Evolutionary conservation across 257 asterid species (phyloP), one percentile per base, ranked within the genome.

Genomic region (Solanum neorickii): DNA sequence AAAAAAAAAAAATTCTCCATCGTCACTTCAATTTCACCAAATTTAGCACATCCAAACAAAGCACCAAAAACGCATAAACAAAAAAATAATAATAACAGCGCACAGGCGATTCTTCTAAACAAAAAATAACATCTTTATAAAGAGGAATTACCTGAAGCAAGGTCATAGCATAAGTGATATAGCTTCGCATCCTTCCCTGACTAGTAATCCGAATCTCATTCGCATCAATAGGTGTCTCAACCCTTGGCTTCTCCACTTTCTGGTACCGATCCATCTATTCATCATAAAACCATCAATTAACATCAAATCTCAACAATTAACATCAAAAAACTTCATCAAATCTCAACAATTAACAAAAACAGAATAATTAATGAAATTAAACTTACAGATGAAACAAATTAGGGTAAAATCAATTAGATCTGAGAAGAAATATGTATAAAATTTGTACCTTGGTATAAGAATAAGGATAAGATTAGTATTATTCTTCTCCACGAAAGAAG

Each of bases 141-240:
- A 35, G 27, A 86, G 4, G 31, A 47, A 7, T 25, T n/a, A 92
- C 94, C 94, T 91, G 93, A 87, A 92, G 91, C 87, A 92, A 73
- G 52, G 78, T 84, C 94, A 93, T 90, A 62, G 97, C 97, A 82
- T 94, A 94, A 74, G 94, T 93, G 82, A 94, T 94, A 85, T 94
- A 94, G 88, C 91, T 94, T 42, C 95, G 92, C 97, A 94, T 93
- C 94, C 95, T 91, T 16, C 97, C 95, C 87, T 91, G 97, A 86
- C 95, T 94, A 5, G 97, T 94, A 88, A 94, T 94, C 91, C 97
- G 92, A 90, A 93, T 93, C 94, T 94, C 97, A 86, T 94, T 94
- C 86, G 90, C 95, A 74, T 89, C 92, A 86, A 94, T 94, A 14
- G 95, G 92, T 13, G 94, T 90, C 70, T 92, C 97, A 13, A 66